Base-by-base conservation (phyloP, 495 filamentous ascomycete genomes). In the Aspergillus diversus region DNA sequence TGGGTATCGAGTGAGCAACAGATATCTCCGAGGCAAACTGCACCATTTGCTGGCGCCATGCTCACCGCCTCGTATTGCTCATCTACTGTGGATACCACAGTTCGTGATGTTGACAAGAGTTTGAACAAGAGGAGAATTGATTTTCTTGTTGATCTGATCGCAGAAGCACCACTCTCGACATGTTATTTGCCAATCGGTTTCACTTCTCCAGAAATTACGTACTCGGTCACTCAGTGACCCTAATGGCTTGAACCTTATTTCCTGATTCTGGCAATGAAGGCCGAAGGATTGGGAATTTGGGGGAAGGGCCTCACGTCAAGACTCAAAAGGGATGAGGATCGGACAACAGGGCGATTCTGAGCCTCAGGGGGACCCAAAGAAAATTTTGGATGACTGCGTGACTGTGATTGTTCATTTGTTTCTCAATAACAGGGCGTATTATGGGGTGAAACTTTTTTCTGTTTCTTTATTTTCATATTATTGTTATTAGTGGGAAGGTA, bases 11-110 rank as follows among this genome's bases (percentile, higher is more conserved):
- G 8, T 8, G 8, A 11, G 3, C 39, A 43, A 12, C 2, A 7
- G 39, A 6, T 43, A 43, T 43, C 39, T 43, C 37, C 8, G 46
- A 49, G 16, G 17, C 17, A 16, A 49, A 17, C 8, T 49, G 9
- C 47, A 50, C 16, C 21, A 50, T 21, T 50, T 21, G n/a, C 27
- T 31, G 47, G 16, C 47, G 17, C 27, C 16, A n/a, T 17, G 47
- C 57, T 60, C 57, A 60, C 57, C 57, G 57, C 57, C 52, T 60
- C 57, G 47, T 60, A 32, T 60, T 39, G 47, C 21, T 50, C 7
- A 21, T 21, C 47, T 4, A 31, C 6, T 50, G 47, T 50, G 47
- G 47, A 17, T 17, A n/a, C 16, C 21, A n/a, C 3, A 39, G 37
- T 49, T 17, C 16, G 15, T 17, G 47, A 27, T 50, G 13, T 50